Percentiles rank a stretch among this genome's conserved stretches.
Conservation (phyloP, 148 eudicot species). For the Diospyros lotus region DNA sequence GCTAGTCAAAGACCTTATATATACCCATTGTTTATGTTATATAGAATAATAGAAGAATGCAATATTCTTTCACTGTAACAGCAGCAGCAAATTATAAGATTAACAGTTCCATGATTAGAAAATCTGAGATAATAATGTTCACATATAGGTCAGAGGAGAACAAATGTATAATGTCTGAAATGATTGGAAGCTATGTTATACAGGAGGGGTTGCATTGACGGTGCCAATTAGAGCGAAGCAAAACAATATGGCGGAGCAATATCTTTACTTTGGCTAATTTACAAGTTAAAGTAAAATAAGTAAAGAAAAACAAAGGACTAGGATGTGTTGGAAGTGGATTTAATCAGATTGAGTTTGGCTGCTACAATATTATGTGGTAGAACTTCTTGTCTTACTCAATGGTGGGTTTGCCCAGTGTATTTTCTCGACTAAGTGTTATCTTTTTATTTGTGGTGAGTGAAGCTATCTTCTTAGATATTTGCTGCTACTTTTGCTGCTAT, state of each 20-base stretch:
- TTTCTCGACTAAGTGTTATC: background rate
- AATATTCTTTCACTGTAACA: too few species aligned
- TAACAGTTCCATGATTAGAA: background rate
- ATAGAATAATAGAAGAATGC: too few species aligned
- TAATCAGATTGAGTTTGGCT: background rate
- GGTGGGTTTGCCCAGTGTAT: background rate
- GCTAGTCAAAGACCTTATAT: too few species aligned
- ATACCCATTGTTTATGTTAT: too few species aligned
- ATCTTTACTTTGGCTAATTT: too few species aligned
- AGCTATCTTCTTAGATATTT: background rate
- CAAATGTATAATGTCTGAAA: background rate
- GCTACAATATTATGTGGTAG: background rate
- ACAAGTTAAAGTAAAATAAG: too few species aligned
- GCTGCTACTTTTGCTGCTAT: slow-evolving; percentile 1
- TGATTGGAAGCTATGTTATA: too few species aligned
- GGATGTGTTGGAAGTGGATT: background rate
- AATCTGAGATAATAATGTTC: background rate
- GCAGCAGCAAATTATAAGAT: background rate
- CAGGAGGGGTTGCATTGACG: too few species aligned
- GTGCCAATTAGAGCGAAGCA: too few species aligned
- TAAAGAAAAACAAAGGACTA: background rate
- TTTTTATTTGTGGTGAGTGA: background rate
- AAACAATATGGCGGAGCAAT: too few species aligned
- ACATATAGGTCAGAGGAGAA: background rate
- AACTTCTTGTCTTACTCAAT: background rate